These are phyloP conservation scores for Quercus cerris DNA, from an alignment of 306 rosid genomes.

Conservation along the genomic window DNA sequence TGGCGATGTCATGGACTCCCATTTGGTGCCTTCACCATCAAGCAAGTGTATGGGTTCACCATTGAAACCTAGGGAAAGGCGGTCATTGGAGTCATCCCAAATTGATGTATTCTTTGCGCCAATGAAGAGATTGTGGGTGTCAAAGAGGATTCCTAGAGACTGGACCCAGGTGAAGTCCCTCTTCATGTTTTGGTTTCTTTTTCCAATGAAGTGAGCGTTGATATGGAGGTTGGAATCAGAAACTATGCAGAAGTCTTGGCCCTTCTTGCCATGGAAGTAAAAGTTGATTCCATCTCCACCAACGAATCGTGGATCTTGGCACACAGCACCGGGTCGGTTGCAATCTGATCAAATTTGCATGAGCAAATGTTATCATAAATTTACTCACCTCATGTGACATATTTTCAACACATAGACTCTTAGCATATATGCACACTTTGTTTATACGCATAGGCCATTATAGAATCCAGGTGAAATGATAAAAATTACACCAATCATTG, in stretches of 20 bases:
- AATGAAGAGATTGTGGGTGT: constrained; percentile 23
- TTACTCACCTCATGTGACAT: background rate
- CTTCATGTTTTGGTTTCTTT: constrained; percentile 14
- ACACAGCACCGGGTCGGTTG: constrained; percentile 31
- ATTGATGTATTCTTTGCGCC: constrained; percentile 18
- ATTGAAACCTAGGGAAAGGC: constrained; percentile 11
- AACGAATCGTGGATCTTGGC: constrained; percentile 49
- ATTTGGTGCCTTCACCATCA: background rate
- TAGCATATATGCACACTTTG: too few species aligned
- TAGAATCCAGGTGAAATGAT: too few species aligned
- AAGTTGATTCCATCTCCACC: constrained; percentile 67
- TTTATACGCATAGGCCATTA: too few species aligned
- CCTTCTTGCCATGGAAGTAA: constrained; percentile 38
- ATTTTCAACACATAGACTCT: background rate
- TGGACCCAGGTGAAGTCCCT: constrained; percentile 67
- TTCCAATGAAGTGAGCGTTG: constrained; percentile 34
- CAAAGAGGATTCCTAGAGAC: constrained; percentile 32
- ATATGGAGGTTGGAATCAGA: constrained; percentile 35
- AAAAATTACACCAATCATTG: too few species aligned
- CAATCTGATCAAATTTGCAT: constrained; percentile 9
- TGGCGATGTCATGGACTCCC: constrained; percentile 3
- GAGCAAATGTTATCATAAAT: background rate
- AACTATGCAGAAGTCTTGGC: constrained; percentile 29
- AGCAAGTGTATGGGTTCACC: constrained; percentile 15
- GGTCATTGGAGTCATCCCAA: constrained; percentile 25